Conservation (phyloP, 306 rosid species). For the Quercus dentata region DNA sequence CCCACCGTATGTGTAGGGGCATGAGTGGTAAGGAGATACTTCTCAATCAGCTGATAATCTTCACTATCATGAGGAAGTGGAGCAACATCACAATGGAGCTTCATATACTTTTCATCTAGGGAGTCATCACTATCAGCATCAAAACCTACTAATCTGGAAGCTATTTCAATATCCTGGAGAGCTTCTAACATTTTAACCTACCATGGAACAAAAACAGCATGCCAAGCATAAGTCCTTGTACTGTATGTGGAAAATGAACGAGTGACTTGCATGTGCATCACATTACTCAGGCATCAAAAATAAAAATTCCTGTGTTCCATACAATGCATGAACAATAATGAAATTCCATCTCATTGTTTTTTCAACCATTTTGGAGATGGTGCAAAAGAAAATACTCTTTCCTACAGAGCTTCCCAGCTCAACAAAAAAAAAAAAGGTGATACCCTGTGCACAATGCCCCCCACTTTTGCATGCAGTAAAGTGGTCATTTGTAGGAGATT, state of each 20-base stretch:
- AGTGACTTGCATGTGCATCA: background rate
- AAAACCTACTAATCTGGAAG: conserved; percentile 94
- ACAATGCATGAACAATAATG: background rate
- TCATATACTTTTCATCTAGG: conserved; percentile 86
- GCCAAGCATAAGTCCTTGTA: background rate
- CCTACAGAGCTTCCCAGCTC: background rate
- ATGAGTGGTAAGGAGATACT: conserved; percentile 83
- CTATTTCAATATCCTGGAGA: conserved; percentile 97
- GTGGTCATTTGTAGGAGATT: too few species aligned
- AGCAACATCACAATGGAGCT: conserved; percentile 69
- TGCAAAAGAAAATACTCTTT: background rate
- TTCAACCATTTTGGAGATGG: background rate
- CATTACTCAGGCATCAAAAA: background rate
- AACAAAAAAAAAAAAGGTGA: too few species aligned
- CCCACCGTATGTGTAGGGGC: conserved; percentile 94
- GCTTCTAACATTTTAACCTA: conserved; percentile 99
- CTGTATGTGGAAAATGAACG: background rate
- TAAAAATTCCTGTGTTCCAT: too few species aligned
- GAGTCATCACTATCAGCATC: conserved; percentile 73
- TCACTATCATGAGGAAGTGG: conserved; percentile 85
- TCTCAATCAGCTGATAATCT: conserved; percentile 74
- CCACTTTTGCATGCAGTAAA: too few species aligned
- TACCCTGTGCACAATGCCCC: too few species aligned
- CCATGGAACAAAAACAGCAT: conserved; percentile 16
- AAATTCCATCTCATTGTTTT: background rate